A percentile compares a stretch with the other conserved stretches of the same genome.
phyloP scores from a whole-genome alignment of 2,329 filamentous ascomycete species.

The Xylaria sp. region DNA sequence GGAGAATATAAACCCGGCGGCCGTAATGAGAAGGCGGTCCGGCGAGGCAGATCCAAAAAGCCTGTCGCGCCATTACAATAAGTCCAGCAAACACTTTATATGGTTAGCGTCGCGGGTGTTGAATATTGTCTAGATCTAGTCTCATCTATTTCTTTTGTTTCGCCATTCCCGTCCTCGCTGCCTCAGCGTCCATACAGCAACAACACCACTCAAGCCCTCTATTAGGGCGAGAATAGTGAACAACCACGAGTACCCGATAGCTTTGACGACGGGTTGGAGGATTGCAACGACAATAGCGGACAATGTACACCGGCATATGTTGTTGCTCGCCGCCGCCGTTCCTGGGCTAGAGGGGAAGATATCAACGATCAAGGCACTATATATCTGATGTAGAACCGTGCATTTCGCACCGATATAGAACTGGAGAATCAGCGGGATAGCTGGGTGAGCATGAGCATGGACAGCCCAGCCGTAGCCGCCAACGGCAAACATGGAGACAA shows the following conservation, averaged over 20 bases:
- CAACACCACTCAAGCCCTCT: slow-evolving; percentile 20
- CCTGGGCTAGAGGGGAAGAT: slow-evolving; percentile 38
- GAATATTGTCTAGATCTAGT: too few species aligned
- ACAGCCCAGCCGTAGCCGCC: slow-evolving; percentile 47
- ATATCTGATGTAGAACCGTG: slow-evolving; percentile 36
- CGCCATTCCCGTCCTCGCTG: slow-evolving; percentile 22
- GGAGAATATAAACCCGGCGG: too few species aligned
- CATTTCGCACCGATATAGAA: slow-evolving; percentile 27
- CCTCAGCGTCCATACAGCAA: slow-evolving; percentile 24
- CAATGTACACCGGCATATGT: slow-evolving; percentile 38
- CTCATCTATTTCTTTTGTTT: slow-evolving; percentile 4
- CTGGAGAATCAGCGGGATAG: slow-evolving; percentile 42
- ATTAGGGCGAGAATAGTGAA: slow-evolving; percentile 50
- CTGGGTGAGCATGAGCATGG: slow-evolving; percentile 30
- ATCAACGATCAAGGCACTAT: slow-evolving; percentile 42
- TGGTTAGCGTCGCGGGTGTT: too few species aligned
- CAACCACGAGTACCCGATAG: slow-evolving; percentile 57
- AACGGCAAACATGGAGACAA: slow-evolving; percentile 33
- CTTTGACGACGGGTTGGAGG: slow-evolving; percentile 40
- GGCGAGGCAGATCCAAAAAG: too few species aligned
- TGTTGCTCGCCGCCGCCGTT: slow-evolving; percentile 37
- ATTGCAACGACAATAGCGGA: slow-evolving; percentile 37
- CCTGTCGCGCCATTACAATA: too few species aligned
- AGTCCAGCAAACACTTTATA: too few species aligned
- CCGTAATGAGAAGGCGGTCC: too few species aligned